phyloP scores from a whole-genome alignment of 108 stramenopile genomes.

The Mediolabrus comicus region DNA sequence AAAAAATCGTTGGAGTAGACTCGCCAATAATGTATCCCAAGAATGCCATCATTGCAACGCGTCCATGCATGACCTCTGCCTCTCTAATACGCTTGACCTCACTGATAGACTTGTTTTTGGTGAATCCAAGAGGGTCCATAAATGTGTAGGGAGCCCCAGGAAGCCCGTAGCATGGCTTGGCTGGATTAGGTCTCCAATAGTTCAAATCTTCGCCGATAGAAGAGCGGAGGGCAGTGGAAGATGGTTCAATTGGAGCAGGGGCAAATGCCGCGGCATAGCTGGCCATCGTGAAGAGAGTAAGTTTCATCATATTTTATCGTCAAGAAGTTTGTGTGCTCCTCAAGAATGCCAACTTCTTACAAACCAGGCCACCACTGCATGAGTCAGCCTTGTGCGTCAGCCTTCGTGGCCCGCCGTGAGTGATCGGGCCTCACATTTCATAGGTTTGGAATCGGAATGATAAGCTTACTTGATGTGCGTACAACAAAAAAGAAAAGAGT shows the following conservation, averaged over 20 bases:
- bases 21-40: conserved; percentile 42
- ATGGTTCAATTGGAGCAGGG: conserved; percentile 1
- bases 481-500: too few species aligned
- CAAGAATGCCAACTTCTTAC: neutral
- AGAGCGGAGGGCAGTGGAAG: conserved; percentile 15
- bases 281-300: conserved; percentile 20
- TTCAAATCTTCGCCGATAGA: conserved; percentile 22
- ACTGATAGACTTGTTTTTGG: conserved; percentile 30
- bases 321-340: neutral
- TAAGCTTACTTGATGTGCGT: too few species aligned
- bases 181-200: conserved; percentile 27
- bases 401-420: too few species aligned
- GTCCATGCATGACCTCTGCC: conserved; percentile 59
- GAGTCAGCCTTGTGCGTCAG: neutral
- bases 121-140: conserved; percentile 56
- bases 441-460: too few species aligned
- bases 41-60: conserved; percentile 60
- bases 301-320: conserved; percentile 12
- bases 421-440: too few species aligned
- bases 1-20: conserved; percentile 43
- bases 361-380: neutral
- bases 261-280: conserved; percentile 31
- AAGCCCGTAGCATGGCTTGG: conserved; percentile 31
- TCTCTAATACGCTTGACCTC: conserved; percentile 59
- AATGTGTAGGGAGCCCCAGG: conserved; percentile 34